phyloP scores from a whole-genome alignment of 1,284 basidiomycete genomes.

The Ustilago bromivora region DNA sequence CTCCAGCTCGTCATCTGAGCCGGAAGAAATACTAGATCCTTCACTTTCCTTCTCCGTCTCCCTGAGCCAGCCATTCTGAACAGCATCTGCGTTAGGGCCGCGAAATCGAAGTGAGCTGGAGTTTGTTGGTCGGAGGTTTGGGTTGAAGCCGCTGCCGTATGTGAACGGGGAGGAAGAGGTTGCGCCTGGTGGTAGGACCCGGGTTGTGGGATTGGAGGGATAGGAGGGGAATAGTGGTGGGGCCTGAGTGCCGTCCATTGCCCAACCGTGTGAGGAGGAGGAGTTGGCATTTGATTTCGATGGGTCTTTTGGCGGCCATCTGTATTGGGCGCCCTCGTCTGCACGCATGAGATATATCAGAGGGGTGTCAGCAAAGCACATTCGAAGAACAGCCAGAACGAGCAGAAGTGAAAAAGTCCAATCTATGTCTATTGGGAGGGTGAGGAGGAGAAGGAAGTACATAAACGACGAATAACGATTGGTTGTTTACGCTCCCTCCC shows the following conservation, averaged over 20 bases:
- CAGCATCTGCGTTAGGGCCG: background rate
- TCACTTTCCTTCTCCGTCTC: background rate
- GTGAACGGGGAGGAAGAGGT: conserved; percentile 80
- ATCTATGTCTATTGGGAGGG: background rate
- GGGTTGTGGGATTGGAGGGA: background rate
- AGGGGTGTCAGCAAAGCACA: background rate
- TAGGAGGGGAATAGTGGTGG: conserved; percentile 5
- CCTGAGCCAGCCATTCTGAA: too few relatives aligned
- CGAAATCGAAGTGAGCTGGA: conserved; percentile 5
- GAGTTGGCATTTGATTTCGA: background rate
- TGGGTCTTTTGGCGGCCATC: conserved; percentile 74
- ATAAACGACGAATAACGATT: background rate
- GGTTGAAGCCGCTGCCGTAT: conserved; percentile 76
- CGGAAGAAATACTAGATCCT: conserved; percentile 9
- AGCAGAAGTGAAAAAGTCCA: background rate
- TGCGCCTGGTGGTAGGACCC: conserved; percentile 12
- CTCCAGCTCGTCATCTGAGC: conserved; percentile 25
- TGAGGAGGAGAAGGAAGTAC: conserved; percentile 10
- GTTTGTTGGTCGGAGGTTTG: conserved; percentile 24
- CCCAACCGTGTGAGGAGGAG: conserved; percentile 13
- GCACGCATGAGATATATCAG: conserved; percentile 4
- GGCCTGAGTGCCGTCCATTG: conserved; percentile 5
- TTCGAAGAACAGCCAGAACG: background rate
- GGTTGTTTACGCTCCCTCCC: background rate
- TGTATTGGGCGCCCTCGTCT: conserved; percentile 71